Evolutionary conservation across 768 basidiomycete species (phyloP).

Genomic region (Amanita exitialis): DNA sequence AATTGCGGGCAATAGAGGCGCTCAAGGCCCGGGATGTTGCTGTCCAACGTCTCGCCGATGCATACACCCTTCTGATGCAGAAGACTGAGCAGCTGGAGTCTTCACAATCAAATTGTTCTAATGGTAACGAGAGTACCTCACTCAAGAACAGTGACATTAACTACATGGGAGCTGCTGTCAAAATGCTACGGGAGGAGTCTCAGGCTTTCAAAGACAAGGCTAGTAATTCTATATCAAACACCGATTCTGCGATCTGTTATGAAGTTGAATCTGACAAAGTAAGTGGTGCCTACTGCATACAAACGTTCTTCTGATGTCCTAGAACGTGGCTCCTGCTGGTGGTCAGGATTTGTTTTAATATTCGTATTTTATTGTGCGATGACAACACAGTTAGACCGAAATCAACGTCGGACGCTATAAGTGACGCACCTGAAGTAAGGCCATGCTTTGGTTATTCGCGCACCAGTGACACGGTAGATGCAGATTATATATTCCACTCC

Average conservation of each 20-base stretch:
- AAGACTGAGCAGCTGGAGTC: conserved; percentile 42
- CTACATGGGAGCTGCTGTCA: conserved; percentile 26
- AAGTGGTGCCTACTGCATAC: not conserved
- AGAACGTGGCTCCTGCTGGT: conserved; percentile 11
- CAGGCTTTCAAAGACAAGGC: conserved; percentile 4
- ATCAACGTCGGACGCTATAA: not conserved
- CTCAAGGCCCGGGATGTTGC: conserved; percentile 53
- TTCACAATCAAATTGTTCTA: conserved; percentile 28
- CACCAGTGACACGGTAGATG: not conserved
- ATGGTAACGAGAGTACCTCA: conserved; percentile 10
- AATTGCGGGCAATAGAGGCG: conserved; percentile 43
- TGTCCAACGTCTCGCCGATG: conserved; percentile 46
- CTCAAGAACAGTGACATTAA: conserved; percentile 22
- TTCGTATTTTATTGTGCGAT: not conserved
- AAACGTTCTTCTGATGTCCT: not conserved
- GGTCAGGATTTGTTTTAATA: not conserved
- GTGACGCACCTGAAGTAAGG: conserved; percentile 52
- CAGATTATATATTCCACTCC: conserved; percentile 4
- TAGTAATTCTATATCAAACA: conserved; percentile 9
- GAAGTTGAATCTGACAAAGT: conserved; percentile 25
- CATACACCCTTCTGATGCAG: conserved; percentile 50
- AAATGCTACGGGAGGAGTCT: conserved; percentile 19
- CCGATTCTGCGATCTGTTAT: conserved; percentile 29
- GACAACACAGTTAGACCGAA: not conserved
- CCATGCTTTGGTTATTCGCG: not conserved